Conservation (phyloP, 73 alveolate genomes). For the Durusdinium trenchii region DNA sequence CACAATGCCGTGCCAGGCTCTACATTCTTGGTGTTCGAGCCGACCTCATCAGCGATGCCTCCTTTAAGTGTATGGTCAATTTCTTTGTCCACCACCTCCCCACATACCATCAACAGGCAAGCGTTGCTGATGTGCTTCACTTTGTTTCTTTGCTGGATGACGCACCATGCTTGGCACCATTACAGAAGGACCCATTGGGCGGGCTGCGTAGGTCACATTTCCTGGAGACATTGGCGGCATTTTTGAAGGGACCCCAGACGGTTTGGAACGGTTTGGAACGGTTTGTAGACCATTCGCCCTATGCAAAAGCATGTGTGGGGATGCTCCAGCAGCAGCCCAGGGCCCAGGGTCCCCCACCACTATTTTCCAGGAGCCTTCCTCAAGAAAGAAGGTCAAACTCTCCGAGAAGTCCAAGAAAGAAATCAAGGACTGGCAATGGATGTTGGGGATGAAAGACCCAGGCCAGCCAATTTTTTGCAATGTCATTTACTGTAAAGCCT, state of each 20-base stretch:
- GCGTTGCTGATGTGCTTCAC: neutral
- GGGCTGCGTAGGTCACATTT: neutral
- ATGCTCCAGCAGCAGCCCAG: neutral
- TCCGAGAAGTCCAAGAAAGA: neutral
- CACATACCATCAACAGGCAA: neutral
- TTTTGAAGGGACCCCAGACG: neutral
- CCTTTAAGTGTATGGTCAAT: neutral
- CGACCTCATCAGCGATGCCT: neutral
- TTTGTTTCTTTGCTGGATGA: neutral
- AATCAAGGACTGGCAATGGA: neutral
- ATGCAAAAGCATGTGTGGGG: neutral
- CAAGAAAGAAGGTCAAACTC: neutral
- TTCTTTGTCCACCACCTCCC: neutral
- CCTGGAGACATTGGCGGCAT: neutral
- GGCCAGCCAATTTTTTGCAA: too few relatives aligned
- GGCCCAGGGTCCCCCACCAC: neutral
- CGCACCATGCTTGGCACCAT: neutral
- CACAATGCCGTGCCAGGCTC: neutral
- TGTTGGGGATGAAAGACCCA: neutral
- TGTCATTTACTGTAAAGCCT: too few relatives aligned
- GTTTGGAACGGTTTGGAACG: constrained; percentile 12
- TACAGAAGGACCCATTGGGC: neutral
- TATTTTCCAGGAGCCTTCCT: neutral
- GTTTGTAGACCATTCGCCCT: neutral
- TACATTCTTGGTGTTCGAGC: constrained; percentile 2